A percentile compares a stretch with the other conserved stretches of the same genome.
Evolutionary conservation across 495 filamentous ascomycete genomes (phyloP).

Genomic region (Neurospora sp.): DNA sequence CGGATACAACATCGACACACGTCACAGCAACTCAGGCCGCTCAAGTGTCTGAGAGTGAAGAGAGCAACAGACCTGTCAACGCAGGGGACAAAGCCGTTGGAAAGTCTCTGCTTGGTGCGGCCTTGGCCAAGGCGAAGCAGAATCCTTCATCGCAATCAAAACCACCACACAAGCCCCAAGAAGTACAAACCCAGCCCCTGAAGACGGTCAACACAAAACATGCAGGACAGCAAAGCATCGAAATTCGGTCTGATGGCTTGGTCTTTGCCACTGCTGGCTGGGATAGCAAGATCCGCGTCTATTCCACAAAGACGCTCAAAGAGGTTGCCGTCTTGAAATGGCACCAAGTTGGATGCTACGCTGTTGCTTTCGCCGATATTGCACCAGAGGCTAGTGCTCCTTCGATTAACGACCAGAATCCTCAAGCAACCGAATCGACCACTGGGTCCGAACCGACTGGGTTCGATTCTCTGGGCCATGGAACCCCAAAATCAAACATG

Average conservation of each 20-base stretch:
- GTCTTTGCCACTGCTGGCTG: constrained; percentile 90
- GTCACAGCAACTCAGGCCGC: neutral
- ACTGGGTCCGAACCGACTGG: neutral
- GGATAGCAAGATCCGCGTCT: constrained; percentile 75
- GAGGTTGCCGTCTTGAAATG: constrained; percentile 93
- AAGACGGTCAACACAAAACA: constrained; percentile 70
- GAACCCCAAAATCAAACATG: neutral
- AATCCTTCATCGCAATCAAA: constrained; percentile 10
- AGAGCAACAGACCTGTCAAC: neutral
- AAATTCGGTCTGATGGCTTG: constrained; percentile 68
- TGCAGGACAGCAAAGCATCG: constrained; percentile 74
- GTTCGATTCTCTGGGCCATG: neutral
- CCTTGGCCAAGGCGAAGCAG: constrained; percentile 5
- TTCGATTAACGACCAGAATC: neutral
- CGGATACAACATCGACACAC: neutral
- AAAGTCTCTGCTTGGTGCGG: constrained; percentile 20
- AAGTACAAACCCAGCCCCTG: constrained; percentile 30
- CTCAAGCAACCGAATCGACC: neutral
- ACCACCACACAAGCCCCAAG: constrained; percentile 13
- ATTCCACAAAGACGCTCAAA: constrained; percentile 68
- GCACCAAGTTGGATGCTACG: constrained; percentile 85
- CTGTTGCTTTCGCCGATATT: constrained; percentile 63
- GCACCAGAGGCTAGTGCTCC: constrained; percentile 1
- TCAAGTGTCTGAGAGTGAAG: neutral
- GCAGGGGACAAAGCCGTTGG: neutral